phyloP scores from a whole-genome alignment of 768 basidiomycete genomes.

The Mycena kentingensis region DNA sequence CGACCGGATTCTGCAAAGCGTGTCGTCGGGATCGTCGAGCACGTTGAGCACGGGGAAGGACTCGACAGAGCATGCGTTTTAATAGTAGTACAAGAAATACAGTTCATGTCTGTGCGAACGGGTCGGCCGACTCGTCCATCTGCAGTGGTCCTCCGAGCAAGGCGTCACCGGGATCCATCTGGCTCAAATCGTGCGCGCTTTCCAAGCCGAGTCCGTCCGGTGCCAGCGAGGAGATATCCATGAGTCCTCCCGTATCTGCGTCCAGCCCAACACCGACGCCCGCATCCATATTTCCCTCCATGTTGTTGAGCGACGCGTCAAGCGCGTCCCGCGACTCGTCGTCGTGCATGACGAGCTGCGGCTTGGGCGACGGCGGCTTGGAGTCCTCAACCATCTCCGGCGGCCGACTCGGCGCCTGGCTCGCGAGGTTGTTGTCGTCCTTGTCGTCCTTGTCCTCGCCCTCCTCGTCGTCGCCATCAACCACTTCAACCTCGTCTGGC shows the following conservation, averaged over 20 bases:
- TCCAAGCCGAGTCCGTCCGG: constrained; percentile 67
- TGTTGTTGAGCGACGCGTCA: constrained; percentile 57
- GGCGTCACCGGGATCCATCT: constrained; percentile 53
- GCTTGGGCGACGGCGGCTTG: constrained; percentile 69
- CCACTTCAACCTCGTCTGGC: constrained; percentile 74
- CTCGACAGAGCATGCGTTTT: constrained; percentile 89
- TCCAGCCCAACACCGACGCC: constrained; percentile 21
- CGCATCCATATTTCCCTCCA: constrained; percentile 50
- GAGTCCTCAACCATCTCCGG: constrained; percentile 49
- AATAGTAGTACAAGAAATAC: constrained; percentile 5
- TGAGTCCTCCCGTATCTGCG: constrained; percentile 42
- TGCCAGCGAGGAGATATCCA: constrained; percentile 67
- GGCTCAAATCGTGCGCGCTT: constrained; percentile 52
- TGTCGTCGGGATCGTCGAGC: constrained; percentile 87
- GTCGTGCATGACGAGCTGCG: constrained; percentile 61
- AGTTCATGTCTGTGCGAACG: constrained; percentile 43
- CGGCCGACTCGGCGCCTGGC: neutral
- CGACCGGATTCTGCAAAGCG: constrained; percentile 79
- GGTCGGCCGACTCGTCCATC: constrained; percentile 62
- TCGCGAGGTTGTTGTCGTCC: neutral
- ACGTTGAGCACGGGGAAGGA: constrained; percentile 83
- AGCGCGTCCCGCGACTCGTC: constrained; percentile 45
- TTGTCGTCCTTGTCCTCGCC: constrained; percentile 56
- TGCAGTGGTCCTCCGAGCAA: constrained; percentile 57
- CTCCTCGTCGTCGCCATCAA: constrained; percentile 63